A percentile compares a stretch with the other conserved stretches of the same genome.
phyloP scores from a whole-genome alignment of 208 protist genomes.

The Acanthamoeba lenticulata region DNA sequence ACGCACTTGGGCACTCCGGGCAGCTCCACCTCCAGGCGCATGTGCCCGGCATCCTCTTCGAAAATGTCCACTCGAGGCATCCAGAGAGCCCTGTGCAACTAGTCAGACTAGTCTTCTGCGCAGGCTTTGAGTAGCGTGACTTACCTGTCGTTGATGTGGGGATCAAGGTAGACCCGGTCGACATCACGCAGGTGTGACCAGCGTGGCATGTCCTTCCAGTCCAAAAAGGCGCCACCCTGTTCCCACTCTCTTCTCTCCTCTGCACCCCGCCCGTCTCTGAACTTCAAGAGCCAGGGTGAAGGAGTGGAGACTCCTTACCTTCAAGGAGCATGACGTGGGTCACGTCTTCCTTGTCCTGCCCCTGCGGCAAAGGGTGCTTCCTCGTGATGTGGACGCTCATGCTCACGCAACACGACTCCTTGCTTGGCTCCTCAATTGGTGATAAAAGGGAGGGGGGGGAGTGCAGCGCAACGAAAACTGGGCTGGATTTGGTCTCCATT shows the following conservation, averaged over 20 bases:
- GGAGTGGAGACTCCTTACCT: background rate
- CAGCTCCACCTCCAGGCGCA: background rate
- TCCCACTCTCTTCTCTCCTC: background rate
- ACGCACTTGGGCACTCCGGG: background rate
- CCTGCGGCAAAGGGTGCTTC: background rate
- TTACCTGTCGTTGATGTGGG: background rate
- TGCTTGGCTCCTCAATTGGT: too few relatives aligned
- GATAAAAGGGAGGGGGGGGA: too few relatives aligned
- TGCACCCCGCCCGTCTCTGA: background rate
- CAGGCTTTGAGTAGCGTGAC: background rate
- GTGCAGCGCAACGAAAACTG: too few relatives aligned
- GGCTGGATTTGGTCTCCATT: too few relatives aligned
- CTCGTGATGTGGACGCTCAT: background rate
- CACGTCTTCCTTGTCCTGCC: background rate
- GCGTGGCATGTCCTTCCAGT: conserved; percentile 31
- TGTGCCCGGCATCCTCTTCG: background rate
- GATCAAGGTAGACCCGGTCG: background rate
- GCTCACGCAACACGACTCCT: too few relatives aligned
- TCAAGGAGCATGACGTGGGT: background rate
- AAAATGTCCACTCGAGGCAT: background rate
- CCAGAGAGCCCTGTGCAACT: background rate
- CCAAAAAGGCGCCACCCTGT: background rate
- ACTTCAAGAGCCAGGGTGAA: too few relatives aligned
- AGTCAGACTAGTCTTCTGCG: background rate
- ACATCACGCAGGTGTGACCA: background rate